Conservation (phyloP, 495 filamentous ascomycete genomes). For the Aspergillus kassunensis region DNA sequence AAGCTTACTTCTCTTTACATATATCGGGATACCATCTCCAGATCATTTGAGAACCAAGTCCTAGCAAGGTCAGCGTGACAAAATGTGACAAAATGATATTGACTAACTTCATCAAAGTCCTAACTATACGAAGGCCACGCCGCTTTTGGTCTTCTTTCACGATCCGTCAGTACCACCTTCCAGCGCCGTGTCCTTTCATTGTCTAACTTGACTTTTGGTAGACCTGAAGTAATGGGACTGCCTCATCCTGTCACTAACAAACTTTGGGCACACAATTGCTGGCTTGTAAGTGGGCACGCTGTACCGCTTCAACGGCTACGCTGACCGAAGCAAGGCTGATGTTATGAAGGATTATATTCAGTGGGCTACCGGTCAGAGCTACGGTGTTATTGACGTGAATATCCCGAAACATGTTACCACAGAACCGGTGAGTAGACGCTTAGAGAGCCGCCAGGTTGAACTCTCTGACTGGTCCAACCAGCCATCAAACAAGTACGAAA, state of each 20-base stretch:
- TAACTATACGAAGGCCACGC: conserved; percentile 48
- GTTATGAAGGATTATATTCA: conserved; percentile 69
- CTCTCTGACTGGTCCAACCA: conserved; percentile 30
- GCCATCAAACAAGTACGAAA: conserved; percentile 33
- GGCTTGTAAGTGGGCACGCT: conserved; percentile 61
- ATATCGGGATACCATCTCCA: conserved; percentile 62
- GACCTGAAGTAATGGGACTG: conserved; percentile 66
- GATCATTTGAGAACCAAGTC: conserved; percentile 84
- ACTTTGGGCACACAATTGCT: conserved; percentile 77
- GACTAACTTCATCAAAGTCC: conserved; percentile 32
- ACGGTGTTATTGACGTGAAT: conserved; percentile 84
- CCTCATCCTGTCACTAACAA: conserved; percentile 65
- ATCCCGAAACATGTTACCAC: conserved; percentile 67
- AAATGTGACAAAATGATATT: not conserved
- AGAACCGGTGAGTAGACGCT: conserved; percentile 21
- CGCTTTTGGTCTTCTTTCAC: conserved; percentile 74
- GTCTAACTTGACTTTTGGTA: conserved; percentile 30
- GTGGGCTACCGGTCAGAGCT: conserved; percentile 71
- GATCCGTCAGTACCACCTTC: conserved; percentile 60
- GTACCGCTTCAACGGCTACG: conserved; percentile 14
- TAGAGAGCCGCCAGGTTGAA: not conserved
- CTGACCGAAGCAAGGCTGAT: conserved; percentile 66
- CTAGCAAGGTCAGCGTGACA: conserved; percentile 64
- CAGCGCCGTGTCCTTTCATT: not conserved
- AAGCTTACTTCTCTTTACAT: conserved; percentile 74